Conservation (phyloP, 1,284 basidiomycete species). For the Ustilago vetiveriae region DNA sequence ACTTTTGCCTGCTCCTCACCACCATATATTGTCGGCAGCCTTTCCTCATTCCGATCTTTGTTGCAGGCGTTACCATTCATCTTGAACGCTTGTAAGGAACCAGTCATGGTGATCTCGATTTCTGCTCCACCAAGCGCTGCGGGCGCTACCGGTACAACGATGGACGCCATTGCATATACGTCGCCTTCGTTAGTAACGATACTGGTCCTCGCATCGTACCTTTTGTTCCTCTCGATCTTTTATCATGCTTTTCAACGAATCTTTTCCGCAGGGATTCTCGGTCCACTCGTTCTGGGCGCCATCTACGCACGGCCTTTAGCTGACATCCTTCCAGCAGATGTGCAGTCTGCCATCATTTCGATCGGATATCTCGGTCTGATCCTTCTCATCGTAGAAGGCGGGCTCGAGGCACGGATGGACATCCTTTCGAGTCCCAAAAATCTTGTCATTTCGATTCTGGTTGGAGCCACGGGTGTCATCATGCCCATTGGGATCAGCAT, state of each 20-base stretch:
- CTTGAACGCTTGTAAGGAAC: too few relatives aligned
- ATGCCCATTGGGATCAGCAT: slow-evolving; percentile 70
- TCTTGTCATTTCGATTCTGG: slow-evolving; percentile 69
- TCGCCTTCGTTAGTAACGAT: slow-evolving; percentile 25
- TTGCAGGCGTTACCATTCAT: too few relatives aligned
- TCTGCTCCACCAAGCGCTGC: too few relatives aligned
- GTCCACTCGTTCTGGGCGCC: slow-evolving; percentile 71
- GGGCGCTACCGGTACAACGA: too few relatives aligned
- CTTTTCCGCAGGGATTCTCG: slow-evolving; percentile 66
- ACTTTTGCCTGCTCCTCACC: too few relatives aligned
- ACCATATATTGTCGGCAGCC: too few relatives aligned
- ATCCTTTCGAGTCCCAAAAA: slow-evolving; percentile 65
- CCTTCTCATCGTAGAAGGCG: slow-evolving; percentile 72
- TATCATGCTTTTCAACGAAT: slow-evolving; percentile 57
- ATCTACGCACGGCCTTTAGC: slow-evolving; percentile 71
- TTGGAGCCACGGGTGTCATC: slow-evolving; percentile 70
- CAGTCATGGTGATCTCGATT: too few relatives aligned
- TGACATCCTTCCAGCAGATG: slow-evolving; percentile 68
- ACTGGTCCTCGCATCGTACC: slow-evolving; percentile 50
- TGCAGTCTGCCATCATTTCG: slow-evolving; percentile 69
- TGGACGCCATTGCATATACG: slow-evolving; percentile 20
- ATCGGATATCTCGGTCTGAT: slow-evolving; percentile 72
- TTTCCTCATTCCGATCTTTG: too few relatives aligned
- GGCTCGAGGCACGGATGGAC: slow-evolving; percentile 40
- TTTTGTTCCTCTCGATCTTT: slow-evolving; percentile 65